A percentile compares a stretch with the other conserved stretches of the same genome.
These are phyloP conservation scores for Punctularia strigosozonata DNA, from an alignment of 768 basidiomycete genomes.

Conservation along the genomic window DNA sequence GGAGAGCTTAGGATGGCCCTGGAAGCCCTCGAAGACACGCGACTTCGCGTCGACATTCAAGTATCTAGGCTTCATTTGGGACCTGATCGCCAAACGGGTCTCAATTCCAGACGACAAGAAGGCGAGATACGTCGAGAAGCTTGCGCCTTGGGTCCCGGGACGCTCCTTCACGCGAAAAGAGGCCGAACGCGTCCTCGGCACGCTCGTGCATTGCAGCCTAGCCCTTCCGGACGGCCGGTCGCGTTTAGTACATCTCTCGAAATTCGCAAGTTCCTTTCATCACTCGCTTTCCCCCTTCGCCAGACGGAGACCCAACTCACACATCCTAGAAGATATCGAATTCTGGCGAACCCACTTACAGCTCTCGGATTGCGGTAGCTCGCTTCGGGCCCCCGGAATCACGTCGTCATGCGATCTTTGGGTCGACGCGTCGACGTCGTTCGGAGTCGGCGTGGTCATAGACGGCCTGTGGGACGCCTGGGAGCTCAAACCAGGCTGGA, in stretches of 20 bases:
- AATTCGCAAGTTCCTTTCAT: too few relatives aligned
- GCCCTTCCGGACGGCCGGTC: too few relatives aligned
- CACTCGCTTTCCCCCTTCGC: too few relatives aligned
- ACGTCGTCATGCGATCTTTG: neutral
- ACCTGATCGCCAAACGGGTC: constrained; percentile 16
- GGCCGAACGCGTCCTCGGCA: neutral
- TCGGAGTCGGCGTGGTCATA: neutral
- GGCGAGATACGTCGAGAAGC: constrained; percentile 15
- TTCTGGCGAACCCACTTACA: too few relatives aligned
- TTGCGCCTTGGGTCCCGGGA: constrained; percentile 8
- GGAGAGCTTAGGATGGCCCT: constrained; percentile 20
- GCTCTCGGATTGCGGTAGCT: too few relatives aligned
- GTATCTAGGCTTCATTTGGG: constrained; percentile 29
- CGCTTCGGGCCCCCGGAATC: too few relatives aligned
- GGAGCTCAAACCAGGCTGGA: neutral
- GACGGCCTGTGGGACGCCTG: neutral
- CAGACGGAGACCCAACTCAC: too few relatives aligned
- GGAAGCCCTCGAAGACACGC: constrained; percentile 18
- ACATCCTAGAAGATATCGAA: too few relatives aligned
- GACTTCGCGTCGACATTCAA: constrained; percentile 17
- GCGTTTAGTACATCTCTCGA: too few relatives aligned
- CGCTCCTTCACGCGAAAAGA: neutral
- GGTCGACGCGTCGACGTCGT: neutral
- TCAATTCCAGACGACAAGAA: constrained; percentile 20
- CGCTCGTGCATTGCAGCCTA: neutral